These are phyloP conservation scores for Clitopilus hobsonii DNA, from an alignment of 768 basidiomycete genomes.

Conservation along the genomic window DNA sequence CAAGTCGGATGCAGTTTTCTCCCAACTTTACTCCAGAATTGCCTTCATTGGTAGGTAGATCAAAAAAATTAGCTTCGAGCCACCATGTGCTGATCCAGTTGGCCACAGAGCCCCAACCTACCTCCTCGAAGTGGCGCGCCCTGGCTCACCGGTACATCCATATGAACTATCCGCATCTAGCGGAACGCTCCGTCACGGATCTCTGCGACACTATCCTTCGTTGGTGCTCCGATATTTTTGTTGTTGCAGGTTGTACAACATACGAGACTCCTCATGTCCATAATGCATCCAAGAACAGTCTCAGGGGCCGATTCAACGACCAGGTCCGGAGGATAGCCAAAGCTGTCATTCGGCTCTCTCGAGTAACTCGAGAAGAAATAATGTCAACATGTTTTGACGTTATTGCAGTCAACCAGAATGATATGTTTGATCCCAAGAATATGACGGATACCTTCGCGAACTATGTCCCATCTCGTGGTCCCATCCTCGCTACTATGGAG, in stretches of 20 bases:
- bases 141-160: constrained; percentile 69
- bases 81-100: constrained; percentile 1
- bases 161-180: constrained; percentile 58
- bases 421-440: constrained; percentile 33
- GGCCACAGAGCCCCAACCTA: constrained; percentile 65
- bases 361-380: constrained; percentile 67
- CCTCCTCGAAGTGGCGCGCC: constrained; percentile 73
- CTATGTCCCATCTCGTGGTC: constrained; percentile 43
- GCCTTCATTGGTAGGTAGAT: constrained; percentile 38
- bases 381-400: constrained; percentile 76
- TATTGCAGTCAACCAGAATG: constrained; percentile 51
- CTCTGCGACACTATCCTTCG: constrained; percentile 71
- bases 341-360: constrained; percentile 58
- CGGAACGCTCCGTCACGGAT: constrained; percentile 64
- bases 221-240: constrained; percentile 65
- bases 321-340: constrained; percentile 66
- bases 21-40: constrained; percentile 59
- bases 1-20: constrained; percentile 61
- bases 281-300: constrained; percentile 25
- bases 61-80: neutral
- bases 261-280: constrained; percentile 31
- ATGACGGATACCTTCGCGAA: constrained; percentile 51
- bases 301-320: constrained; percentile 45
- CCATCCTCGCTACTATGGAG: constrained; percentile 66
- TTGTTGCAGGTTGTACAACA: constrained; percentile 55